A percentile compares a stretch with the other conserved stretches of the same genome.
These are phyloP conservation scores for Mucor saturninus DNA, from an alignment of 371 early-diverging fungal species.

Conservation along the genomic window DNA sequence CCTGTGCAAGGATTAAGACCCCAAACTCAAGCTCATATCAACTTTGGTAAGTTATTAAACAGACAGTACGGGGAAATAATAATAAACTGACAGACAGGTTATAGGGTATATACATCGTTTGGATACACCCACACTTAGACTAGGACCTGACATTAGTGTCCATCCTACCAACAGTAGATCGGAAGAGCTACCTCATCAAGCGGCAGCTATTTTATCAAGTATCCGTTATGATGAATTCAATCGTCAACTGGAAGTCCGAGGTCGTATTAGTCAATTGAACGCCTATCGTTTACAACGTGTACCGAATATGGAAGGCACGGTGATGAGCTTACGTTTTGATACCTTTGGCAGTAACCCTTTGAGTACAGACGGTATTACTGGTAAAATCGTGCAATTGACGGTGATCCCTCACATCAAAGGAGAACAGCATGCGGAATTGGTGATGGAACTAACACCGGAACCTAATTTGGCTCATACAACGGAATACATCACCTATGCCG, in stretches of 20 bases:
- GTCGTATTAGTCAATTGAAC: conserved; percentile 9
- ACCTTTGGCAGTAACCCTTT: background rate
- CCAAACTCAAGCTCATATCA: background rate
- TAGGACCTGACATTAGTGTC: conserved; percentile 15
- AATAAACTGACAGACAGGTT: background rate
- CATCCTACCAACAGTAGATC: background rate
- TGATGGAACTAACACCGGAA: conserved; percentile 9
- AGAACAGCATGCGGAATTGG: background rate
- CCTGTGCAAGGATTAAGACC: conserved; percentile 9
- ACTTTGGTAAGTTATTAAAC: conserved; percentile 15
- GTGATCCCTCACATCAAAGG: no score
- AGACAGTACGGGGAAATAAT: background rate
- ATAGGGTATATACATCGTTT: conserved; percentile 23
- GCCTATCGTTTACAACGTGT: background rate
- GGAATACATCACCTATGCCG: background rate
- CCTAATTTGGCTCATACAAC: background rate
- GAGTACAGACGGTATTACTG: background rate
- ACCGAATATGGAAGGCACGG: background rate
- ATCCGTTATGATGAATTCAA: conserved; percentile 4
- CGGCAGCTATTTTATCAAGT: conserved; percentile 3
- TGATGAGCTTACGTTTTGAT: conserved; percentile 2
- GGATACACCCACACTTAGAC: conserved; percentile 1
- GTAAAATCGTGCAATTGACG: background rate
- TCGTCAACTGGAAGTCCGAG: background rate
- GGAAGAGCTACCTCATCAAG: background rate